A percentile compares a stretch with the other conserved stretches of the same genome.
phyloP scores from a whole-genome alignment of 768 basidiomycete genomes.

The Gelatoporia subvermispora region DNA sequence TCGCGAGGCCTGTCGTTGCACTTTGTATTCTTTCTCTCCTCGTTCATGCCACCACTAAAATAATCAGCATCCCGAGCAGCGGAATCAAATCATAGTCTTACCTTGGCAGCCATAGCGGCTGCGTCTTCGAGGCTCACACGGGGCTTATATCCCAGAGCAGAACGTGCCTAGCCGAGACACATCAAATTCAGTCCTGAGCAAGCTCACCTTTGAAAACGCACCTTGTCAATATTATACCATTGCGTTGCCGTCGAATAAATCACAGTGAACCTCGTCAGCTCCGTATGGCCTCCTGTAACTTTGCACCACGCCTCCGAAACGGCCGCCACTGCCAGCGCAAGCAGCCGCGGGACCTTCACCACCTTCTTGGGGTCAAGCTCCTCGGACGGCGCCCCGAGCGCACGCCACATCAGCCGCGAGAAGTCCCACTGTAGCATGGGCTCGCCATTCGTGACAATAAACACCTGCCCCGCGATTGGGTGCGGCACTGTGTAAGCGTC shows the following conservation, averaged over 20 bases:
- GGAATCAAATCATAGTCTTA: constrained; percentile 8
- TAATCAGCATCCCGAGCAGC: not conserved
- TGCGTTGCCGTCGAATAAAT: constrained; percentile 34
- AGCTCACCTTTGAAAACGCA: not conserved
- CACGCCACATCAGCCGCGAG: constrained; percentile 36
- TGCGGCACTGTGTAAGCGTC: constrained; percentile 18
- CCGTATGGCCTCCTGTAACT: constrained; percentile 35
- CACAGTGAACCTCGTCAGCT: constrained; percentile 41
- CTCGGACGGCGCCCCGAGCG: constrained; percentile 12
- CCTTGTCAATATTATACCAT: constrained; percentile 43
- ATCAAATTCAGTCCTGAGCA: not conserved
- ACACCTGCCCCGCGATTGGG: constrained; percentile 43
- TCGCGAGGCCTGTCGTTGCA: no score
- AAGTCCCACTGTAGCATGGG: constrained; percentile 50
- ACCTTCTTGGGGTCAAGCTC: constrained; percentile 18
- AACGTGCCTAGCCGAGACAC: constrained; percentile 28
- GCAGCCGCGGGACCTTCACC: constrained; percentile 22
- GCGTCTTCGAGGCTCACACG: constrained; percentile 43
- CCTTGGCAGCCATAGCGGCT: constrained; percentile 30
- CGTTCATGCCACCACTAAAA: constrained; percentile 4
- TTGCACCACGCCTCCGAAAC: constrained; percentile 31
- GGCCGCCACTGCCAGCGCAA: constrained; percentile 34
- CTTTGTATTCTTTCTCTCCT: not conserved
- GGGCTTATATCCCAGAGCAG: constrained; percentile 47
- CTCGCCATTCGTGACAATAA: constrained; percentile 49